Evolutionary conservation across 2,329 filamentous ascomycete species (phyloP).

Genomic region (Fusarium staphyleae): DNA sequence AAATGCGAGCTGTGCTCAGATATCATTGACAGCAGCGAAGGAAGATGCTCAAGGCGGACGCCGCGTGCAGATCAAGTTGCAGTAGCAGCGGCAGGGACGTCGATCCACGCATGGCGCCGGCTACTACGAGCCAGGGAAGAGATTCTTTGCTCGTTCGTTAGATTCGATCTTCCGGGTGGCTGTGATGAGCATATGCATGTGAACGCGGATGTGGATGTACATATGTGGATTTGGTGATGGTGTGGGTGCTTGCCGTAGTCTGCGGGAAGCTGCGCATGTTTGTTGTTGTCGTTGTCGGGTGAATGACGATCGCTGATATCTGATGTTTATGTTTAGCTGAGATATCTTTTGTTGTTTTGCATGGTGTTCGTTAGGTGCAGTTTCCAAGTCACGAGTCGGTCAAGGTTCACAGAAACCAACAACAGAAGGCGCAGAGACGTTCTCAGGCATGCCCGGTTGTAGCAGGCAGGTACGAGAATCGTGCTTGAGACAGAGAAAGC

Average conservation of each 20-base stretch:
- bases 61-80: conserved; percentile 16
- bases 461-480: conserved; percentile 3
- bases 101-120: conserved; percentile 32
- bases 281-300: conserved; percentile 28
- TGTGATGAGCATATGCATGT: conserved; percentile 37
- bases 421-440: conserved; percentile 9
- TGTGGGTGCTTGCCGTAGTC: conserved; percentile 28
- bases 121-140: conserved; percentile 17
- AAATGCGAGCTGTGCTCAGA: conserved; percentile 4
- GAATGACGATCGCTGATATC: conserved; percentile 5
- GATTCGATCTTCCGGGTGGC: conserved; percentile 32
- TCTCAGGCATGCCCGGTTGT: conserved; percentile 20
- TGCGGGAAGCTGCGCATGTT: conserved; percentile 20
- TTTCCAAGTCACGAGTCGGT: conserved; percentile 13
- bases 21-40: conserved; percentile 1
- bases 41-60: conserved; percentile 4
- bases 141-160: conserved; percentile 22
- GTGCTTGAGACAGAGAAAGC: not conserved
- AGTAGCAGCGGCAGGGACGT: conserved; percentile 29
- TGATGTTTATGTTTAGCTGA: conserved; percentile 17
- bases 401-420: conserved; percentile 16
- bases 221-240: conserved; percentile 4
- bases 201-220: conserved; percentile 22
- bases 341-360: conserved; percentile 8
- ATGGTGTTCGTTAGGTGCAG: no score